Conservation (phyloP, 202 grass and related monocot species). For the Saccharum hybrid region DNA sequence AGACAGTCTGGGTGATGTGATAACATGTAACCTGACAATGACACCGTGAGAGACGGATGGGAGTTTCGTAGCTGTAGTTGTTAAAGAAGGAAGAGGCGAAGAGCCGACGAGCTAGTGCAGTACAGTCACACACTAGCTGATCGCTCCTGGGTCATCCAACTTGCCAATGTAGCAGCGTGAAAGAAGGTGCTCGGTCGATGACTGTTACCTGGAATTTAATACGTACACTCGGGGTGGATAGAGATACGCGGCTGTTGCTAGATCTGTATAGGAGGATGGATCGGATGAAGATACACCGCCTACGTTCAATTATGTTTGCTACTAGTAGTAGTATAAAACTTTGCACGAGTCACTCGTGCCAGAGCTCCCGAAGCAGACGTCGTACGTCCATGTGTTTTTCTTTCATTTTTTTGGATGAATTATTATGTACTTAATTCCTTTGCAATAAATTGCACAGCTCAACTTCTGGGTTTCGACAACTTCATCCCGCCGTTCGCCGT, state of each 20-base stretch:
- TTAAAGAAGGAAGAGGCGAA: neutral
- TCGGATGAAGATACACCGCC: neutral
- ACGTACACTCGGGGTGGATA: neutral
- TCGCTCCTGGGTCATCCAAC: no score
- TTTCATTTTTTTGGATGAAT: no score
- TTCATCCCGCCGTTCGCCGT: conserved; percentile 84
- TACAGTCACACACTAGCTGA: no score
- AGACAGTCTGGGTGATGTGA: no score
- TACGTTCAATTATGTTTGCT: neutral
- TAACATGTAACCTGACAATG: no score
- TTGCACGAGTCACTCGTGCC: neutral
- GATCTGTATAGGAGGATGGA: neutral
- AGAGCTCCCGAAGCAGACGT: neutral
- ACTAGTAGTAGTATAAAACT: neutral
- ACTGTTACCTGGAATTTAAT: conserved; percentile 18
- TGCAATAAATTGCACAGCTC: conserved; percentile 51
- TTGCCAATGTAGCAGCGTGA: neutral
- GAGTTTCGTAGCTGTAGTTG: neutral
- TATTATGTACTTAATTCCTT: neutral
- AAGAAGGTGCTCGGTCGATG: neutral
- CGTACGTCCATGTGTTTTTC: no score
- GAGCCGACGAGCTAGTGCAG: no score
- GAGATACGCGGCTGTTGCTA: neutral
- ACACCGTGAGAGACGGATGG: neutral
- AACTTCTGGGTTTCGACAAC: conserved; percentile 80